Evolutionary conservation across 2,329 filamentous ascomycete genomes (phyloP).

Genomic region (Bertia moriformis): DNA sequence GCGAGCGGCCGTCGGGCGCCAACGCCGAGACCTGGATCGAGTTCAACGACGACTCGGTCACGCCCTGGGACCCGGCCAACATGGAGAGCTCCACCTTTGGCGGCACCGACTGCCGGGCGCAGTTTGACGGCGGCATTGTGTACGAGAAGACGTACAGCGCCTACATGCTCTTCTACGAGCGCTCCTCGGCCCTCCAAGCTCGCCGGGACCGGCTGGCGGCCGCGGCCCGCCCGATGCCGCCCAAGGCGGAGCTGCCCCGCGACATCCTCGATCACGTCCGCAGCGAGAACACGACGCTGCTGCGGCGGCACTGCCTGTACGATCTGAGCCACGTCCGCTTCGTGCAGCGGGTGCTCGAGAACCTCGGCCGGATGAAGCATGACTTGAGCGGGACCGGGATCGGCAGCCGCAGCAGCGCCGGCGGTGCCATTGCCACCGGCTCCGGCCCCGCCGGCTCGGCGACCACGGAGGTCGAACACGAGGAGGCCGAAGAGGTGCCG

Average conservation of each 20-base stretch:
- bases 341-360: conserved; percentile 43
- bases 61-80: conserved; percentile 55
- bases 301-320: conserved; percentile 67
- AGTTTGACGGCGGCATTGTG: conserved; percentile 26
- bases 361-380: conserved; percentile 32
- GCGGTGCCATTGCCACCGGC: neutral
- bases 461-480: conserved; percentile 28
- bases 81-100: conserved; percentile 71
- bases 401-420: no score
- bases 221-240: conserved; percentile 17
- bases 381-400: conserved; percentile 25
- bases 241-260: conserved; percentile 27
- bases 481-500: no score
- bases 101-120: conserved; percentile 40
- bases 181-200: conserved; percentile 47
- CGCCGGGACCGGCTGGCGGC: conserved; percentile 31
- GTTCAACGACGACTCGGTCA: conserved; percentile 84
- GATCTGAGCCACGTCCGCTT: conserved; percentile 60
- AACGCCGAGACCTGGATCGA: conserved; percentile 58
- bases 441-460: conserved; percentile 21
- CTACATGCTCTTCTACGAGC: conserved; percentile 96
- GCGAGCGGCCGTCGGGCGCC: conserved; percentile 51
- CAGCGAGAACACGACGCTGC: conserved; percentile 56
- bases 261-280: conserved; percentile 44
- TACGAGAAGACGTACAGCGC: conserved; percentile 69